Base-by-base conservation (phyloP, 345 rosid genomes). In the Populus nigra region DNA sequence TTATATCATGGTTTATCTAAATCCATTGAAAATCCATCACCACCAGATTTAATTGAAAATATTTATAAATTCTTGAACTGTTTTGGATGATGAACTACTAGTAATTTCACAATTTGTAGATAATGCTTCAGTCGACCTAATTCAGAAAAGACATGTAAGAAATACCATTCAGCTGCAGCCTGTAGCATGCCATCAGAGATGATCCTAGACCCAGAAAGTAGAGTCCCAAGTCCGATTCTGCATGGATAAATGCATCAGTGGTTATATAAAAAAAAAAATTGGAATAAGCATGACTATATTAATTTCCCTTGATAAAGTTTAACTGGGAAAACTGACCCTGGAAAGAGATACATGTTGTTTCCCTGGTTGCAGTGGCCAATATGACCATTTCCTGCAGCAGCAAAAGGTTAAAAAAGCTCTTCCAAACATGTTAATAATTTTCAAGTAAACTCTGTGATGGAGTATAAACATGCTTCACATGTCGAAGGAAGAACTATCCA, bases 331-430 rank as follows among this genome's bases (percentile, higher is more conserved):
- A 88, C 97, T 78, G 61, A 95, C 99, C 99, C 99, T 22, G 99
- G 99, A 82, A 95, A 95, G 77, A 95, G 93, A 84, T 93, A 95
- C 99, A 95, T 95, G 87, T 95, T 95, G 88, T 93, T 93, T 77
- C 97, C 99, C 85, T 95, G 99, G 89, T 95, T 95, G 90, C 93
- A 88, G 81, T 90, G 93, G 83, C 99, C 99, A 55, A 92, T 76
- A 2, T 78, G 86, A 77, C 97, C 96, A 82, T 91, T 88, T 67
- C 97, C 98, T 93, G 88, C 68, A 63, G 35, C 59, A 82, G 50
- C 43, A 68, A 76, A 69, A 77, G 63, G 74, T 78, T 68, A 74
- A 69, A 29, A 81, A 74, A 59, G 18, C 68, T 71, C 74, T 82
- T 74, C 17, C 43, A 79, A 74, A 41, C 69, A 74, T 25, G 49